Percentiles rank a stretch among this genome's conserved stretches.
phyloP scores from a whole-genome alignment of 2,329 filamentous ascomycete species.

The Drechmeria coniospora region DNA sequence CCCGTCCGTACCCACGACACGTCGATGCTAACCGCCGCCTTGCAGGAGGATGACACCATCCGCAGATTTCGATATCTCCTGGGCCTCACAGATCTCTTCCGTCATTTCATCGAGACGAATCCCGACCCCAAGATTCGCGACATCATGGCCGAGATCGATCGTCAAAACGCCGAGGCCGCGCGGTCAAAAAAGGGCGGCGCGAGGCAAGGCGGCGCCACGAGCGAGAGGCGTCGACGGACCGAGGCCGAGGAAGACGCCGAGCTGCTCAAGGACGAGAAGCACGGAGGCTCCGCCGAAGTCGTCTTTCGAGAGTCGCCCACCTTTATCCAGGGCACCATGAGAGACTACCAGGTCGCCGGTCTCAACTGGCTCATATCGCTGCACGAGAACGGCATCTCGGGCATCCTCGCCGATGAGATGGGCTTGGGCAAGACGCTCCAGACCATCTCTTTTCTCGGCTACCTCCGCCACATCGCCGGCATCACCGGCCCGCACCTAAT shows the following conservation, averaged over 20 bases:
- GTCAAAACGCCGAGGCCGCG: constrained; percentile 65
- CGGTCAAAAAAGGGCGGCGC: constrained; percentile 58
- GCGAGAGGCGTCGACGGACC: constrained; percentile 68
- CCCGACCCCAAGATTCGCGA: constrained; percentile 89
- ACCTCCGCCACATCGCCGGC: constrained; percentile 77
- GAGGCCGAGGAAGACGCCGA: constrained; percentile 98
- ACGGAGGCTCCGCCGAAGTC: constrained; percentile 69
- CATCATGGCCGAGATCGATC: constrained; percentile 87
- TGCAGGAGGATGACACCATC: constrained; percentile 83
- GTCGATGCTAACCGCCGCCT: not conserved
- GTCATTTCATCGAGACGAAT: constrained; percentile 97
- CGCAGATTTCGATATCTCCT: constrained; percentile 88
- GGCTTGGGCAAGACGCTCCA: constrained; percentile 94
- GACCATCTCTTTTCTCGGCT: constrained; percentile 92
- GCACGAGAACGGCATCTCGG: constrained; percentile 97
- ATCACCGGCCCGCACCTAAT: constrained; percentile 86
- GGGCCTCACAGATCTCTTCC: constrained; percentile 89
- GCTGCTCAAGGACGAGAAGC: constrained; percentile 70
- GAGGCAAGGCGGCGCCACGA: constrained; percentile 72
- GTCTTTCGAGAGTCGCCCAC: constrained; percentile 86
- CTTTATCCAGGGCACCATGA: constrained; percentile 81
- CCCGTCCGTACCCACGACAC: constrained; percentile 4
- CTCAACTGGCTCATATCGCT: constrained; percentile 96
- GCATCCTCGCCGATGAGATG: constrained; percentile 97
- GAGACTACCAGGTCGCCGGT: constrained; percentile 90